phyloP scores from a whole-genome alignment of 1,284 basidiomycete genomes.

The Cryptococcus maquisensis region DNA sequence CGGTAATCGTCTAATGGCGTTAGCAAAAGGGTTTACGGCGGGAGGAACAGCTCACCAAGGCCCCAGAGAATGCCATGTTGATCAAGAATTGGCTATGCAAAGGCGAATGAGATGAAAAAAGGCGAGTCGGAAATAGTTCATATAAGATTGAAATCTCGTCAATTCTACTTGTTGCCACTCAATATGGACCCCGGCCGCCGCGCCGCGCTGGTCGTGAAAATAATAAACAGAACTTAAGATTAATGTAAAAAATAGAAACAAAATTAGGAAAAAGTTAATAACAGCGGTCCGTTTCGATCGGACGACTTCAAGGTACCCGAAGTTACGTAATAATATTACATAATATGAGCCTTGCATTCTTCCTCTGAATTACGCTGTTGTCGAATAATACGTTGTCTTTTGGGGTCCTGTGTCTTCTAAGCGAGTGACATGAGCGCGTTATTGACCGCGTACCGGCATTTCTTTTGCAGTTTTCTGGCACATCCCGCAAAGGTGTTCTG shows the following conservation, averaged over 20 bases:
- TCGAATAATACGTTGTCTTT: too few relatives aligned
- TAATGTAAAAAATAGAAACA: background rate
- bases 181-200: too few relatives aligned
- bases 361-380: conserved; percentile 16
- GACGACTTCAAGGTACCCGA: conserved; percentile 9
- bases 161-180: conserved; percentile 10
- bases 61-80: conserved; percentile 83
- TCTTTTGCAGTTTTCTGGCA: too few relatives aligned
- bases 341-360: conserved; percentile 14
- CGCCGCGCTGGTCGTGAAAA: too few relatives aligned
- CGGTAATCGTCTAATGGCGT: conserved; percentile 55
- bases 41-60: conserved; percentile 57
- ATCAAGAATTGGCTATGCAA: background rate
- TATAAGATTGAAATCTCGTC: conserved; percentile 5
- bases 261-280: background rate
- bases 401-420: too few relatives aligned
- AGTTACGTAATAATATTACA: background rate
- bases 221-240: too few relatives aligned
- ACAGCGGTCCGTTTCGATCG: conserved; percentile 14
- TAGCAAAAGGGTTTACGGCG: background rate
- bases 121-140: background rate
- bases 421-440: too few relatives aligned
- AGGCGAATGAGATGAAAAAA: background rate
- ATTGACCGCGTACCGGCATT: too few relatives aligned
- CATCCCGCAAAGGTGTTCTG: too few relatives aligned